Base-by-base conservation (phyloP, 2,329 filamentous ascomycete genomes). In the Dactylellina sp. region DNA sequence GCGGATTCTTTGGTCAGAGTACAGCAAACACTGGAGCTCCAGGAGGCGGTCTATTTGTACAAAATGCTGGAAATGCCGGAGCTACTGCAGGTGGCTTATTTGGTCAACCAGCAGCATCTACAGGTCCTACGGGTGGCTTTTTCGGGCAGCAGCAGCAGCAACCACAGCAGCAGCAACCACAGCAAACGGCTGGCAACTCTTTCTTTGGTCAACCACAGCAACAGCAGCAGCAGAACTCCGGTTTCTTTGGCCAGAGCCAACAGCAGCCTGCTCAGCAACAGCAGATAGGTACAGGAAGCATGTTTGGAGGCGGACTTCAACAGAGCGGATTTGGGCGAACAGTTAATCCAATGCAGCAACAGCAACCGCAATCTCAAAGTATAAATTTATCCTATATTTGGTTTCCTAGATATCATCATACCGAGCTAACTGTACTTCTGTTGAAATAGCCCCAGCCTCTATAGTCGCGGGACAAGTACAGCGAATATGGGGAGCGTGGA, bases 401-500 rank as follows among this genome's bases (percentile, higher is more conserved):
- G 1, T 37, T 40, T 5, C 47, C 52, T 57, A 55, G 32, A 40
- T 9, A 39, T 16, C 24, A 28, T 25, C 22, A 12, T 11, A 35
- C 16, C 7, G 20, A 32, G 18, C 57, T 71, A 59, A 71, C 64
- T 39, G 20, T 55, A 14, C 32, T 32, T 57, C 1, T 32, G 4
- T 28, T 39, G 22, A 7, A 37, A 57, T 47, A 71, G 66, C 59
- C n/a, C 25, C 53, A 6, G 70, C 62, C 25, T 65, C 60, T 1
- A 55, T 65, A 16, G 70, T 74, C 7, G 47, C 60, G 2, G 70
- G 60, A 2, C 91, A 94, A 80, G 91, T 93, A 80, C 84, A 85
- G 74, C 84, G 88, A 24, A 85, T 95, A 42, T 83, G 87, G 59
- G 84, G 87, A 72, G 93, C 93, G 82, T 95, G 91, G 91, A 85